Percentiles rank a stretch among this genome's conserved stretches.
Conservation (phyloP, 2,329 filamentous ascomycete species). For the Aspergillus pseudonomiae region DNA sequence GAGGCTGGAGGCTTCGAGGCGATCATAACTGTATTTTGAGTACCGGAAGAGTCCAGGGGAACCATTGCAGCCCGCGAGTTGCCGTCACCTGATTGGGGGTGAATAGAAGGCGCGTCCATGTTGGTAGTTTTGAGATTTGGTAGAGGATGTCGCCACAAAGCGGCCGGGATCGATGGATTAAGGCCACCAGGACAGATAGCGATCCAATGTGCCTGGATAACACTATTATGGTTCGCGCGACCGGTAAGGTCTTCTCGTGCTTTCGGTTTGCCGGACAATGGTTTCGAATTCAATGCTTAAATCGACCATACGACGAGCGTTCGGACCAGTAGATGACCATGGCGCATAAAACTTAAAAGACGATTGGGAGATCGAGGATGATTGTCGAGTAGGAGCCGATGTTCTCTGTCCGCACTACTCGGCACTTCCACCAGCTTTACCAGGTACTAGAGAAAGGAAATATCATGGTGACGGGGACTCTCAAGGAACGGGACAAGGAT, state of each 20-base stretch:
- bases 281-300: neutral
- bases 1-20: constrained; percentile 15
- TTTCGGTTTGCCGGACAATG: neutral
- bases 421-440: neutral
- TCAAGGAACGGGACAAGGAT: neutral
- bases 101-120: constrained; percentile 19
- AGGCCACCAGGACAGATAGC: neutral
- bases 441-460: neutral
- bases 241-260: neutral
- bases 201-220: neutral
- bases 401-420: neutral
- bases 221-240: neutral
- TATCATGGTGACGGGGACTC: neutral
- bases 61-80: constrained; percentile 13
- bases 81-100: constrained; percentile 13
- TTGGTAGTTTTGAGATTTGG: neutral
- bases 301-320: neutral
- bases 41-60: constrained; percentile 13
- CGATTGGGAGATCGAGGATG: neutral
- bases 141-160: neutral
- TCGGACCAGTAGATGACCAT: neutral
- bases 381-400: neutral
- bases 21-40: constrained; percentile 12
- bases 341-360: neutral
- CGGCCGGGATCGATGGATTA: neutral